Conservation (phyloP, 1,139 yeast species). For the Yamadazyma conglobata region DNA sequence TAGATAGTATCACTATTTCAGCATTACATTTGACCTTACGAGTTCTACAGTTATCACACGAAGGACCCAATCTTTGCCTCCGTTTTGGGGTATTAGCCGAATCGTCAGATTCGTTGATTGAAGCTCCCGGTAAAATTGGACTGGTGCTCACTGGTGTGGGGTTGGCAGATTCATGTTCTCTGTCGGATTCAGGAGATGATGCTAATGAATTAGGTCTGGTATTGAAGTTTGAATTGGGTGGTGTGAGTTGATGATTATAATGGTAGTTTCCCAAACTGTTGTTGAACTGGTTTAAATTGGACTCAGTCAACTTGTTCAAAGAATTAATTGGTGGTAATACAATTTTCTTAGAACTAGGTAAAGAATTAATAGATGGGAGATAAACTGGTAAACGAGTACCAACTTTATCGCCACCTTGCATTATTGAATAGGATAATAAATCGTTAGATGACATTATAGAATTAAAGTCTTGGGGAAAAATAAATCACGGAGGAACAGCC, state of each 20-base stretch:
- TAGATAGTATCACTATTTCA: slow-evolving; percentile 36
- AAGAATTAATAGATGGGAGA: slow-evolving; percentile 8
- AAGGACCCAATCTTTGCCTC: slow-evolving; percentile 70
- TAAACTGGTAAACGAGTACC: slow-evolving; percentile 9
- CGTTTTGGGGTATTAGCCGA: slow-evolving; percentile 23
- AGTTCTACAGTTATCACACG: slow-evolving; percentile 70
- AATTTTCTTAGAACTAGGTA: slow-evolving; percentile 11
- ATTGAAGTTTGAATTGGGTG: slow-evolving; percentile 14
- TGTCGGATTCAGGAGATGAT: slow-evolving; percentile 8
- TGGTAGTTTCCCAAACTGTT: slow-evolving; percentile 2
- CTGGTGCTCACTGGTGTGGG: neutral
- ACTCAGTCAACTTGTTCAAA: slow-evolving; percentile 16
- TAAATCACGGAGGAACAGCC: slow-evolving; percentile 1
- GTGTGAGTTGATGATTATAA: slow-evolving; percentile 6
- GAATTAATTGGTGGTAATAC: slow-evolving; percentile 17
- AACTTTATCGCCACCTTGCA: slow-evolving; percentile 21
- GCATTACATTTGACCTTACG: slow-evolving; percentile 77
- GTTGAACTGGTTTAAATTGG: slow-evolving; percentile 13
- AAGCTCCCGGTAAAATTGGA: too few species aligned
- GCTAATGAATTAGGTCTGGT: slow-evolving; percentile 6
- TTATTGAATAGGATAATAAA: slow-evolving; percentile 33
- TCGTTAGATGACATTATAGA: slow-evolving; percentile 22
- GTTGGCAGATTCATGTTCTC: slow-evolving; percentile 1
- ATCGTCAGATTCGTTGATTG: too few species aligned
- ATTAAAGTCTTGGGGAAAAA: slow-evolving; percentile 1